Conservation (phyloP, 768 basidiomycete species). For the Boletus huronensis region DNA sequence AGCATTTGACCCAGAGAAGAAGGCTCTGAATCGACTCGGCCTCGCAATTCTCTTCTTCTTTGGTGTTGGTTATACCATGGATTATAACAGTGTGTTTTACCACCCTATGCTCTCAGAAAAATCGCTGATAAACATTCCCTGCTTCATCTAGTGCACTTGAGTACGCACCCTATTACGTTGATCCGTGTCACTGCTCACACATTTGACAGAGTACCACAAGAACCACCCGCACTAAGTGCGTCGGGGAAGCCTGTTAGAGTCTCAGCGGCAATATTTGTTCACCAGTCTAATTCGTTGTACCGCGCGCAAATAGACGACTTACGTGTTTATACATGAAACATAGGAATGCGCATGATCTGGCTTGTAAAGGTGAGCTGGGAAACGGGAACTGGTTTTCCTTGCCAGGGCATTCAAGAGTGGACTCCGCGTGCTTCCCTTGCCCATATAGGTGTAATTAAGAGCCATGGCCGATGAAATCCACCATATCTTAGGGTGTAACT, state of each 20-base stretch:
- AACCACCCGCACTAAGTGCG: slow-evolving; percentile 71
- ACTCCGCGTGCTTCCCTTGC: background rate
- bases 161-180: slow-evolving; percentile 42
- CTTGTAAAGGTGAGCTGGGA: slow-evolving; percentile 2
- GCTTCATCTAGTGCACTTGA: slow-evolving; percentile 67
- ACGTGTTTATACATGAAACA: slow-evolving; percentile 13
- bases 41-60: slow-evolving; percentile 61
- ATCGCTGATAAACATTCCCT: slow-evolving; percentile 8
- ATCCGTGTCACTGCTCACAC: slow-evolving; percentile 21
- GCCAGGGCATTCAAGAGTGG: background rate
- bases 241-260: background rate
- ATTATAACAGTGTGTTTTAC: slow-evolving; percentile 77
- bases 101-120: background rate
- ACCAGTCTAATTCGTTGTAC: slow-evolving; percentile 21
- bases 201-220: slow-evolving; percentile 76
- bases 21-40: slow-evolving; percentile 56
- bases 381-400: background rate
- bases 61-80: slow-evolving; percentile 69
- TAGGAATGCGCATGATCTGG: background rate
- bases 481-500: background rate
- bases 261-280: slow-evolving; percentile 1
- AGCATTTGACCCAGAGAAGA: slow-evolving; percentile 73
- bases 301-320: slow-evolving; percentile 24
- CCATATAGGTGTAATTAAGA: background rate
- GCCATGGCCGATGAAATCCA: background rate